Base-by-base conservation (phyloP, 202 grass and related monocot species). In the Setaria italica region DNA sequence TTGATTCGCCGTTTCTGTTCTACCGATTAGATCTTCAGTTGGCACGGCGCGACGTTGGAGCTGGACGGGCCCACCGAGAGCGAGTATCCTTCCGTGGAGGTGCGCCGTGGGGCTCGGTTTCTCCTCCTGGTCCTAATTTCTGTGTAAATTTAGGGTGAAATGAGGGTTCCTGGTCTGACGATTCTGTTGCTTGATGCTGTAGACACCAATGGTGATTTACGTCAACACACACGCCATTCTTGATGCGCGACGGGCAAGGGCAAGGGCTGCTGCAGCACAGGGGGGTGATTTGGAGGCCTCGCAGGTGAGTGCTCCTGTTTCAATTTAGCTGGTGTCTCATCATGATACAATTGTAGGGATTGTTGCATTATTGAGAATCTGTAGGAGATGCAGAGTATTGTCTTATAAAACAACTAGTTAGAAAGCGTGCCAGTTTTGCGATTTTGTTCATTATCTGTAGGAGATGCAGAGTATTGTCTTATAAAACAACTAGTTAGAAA, bases 181-280 rank as follows among this genome's bases (percentile, higher is more conserved):
- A 32, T 35, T 49, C 6, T 56, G 0, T 33, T 70, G 8, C 10
- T 80, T n/a, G 70, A 72, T 6, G 37, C 34, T 86, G 60, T 74
- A 99, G 93, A 99, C 96, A 9, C 96, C 96, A 0, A 94, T 95
- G 93, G 91, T 95, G 72, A 90, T 94, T 50, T 99, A 95, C 7
- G 88, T 99, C 49, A 99, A 95, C 84, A 88, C 91, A 3, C 96
- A 95, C 9, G 93, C 93, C 7, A 91, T 99, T 66, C 93, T 95
- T n/a, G 91, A 95, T 4, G 91, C 81, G 5, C 74, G 96, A 70
- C 94, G 96, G 79, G 84, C 82, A 19, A 72, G 79, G 53, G 90
- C 96, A 1, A 95, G 91, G 66, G 80, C 85, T 0, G 71, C 79
- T 0, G 29, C 90, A 7, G 90, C 80, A 4, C 90, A 91, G 73